phyloP scores from a whole-genome alignment of 169 alveolate genomes.

The Plasmodium reichenowi region DNA sequence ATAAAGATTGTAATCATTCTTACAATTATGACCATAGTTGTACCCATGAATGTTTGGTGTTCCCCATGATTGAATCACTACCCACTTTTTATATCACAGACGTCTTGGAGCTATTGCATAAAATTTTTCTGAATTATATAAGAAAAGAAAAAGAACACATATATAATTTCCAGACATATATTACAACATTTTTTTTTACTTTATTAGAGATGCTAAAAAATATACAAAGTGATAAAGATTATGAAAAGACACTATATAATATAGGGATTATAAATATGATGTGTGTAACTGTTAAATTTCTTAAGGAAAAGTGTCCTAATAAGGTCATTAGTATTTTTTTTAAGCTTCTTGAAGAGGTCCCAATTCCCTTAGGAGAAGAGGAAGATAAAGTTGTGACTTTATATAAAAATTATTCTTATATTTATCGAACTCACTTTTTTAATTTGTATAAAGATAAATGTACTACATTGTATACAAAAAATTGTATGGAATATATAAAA shows the following conservation, averaged over 20 bases:
- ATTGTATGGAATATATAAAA: constrained; percentile 65
- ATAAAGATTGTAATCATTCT: neutral
- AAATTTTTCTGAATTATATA: constrained; percentile 22
- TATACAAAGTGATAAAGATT: constrained; percentile 12
- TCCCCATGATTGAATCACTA: constrained; percentile 1
- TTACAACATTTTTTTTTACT: constrained; percentile 23
- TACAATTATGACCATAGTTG: neutral
- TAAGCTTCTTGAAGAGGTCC: constrained; percentile 37
- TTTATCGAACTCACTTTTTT: constrained; percentile 57
- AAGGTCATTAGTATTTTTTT: constrained; percentile 52
- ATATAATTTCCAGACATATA: constrained; percentile 39
- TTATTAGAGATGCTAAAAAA: constrained; percentile 35
- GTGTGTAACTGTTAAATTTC: constrained; percentile 35
- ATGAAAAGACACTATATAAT: constrained; percentile 21
- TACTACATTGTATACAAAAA: constrained; percentile 34
- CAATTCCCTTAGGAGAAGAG: constrained; percentile 24
- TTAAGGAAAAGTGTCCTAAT: constrained; percentile 17
- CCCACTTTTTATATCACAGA: neutral
- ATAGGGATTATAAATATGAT: constrained; percentile 29
- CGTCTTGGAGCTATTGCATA: constrained; percentile 4
- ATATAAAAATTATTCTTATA: constrained; percentile 42
- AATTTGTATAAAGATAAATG: constrained; percentile 62
- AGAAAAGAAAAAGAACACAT: constrained; percentile 42
- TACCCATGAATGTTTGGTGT: neutral
- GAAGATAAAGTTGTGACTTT: constrained; percentile 42